Percentiles rank a stretch among this genome's conserved stretches.
phyloP scores from a whole-genome alignment of 192 early-diverging fungal genomes.

The Coemansia sp. region DNA sequence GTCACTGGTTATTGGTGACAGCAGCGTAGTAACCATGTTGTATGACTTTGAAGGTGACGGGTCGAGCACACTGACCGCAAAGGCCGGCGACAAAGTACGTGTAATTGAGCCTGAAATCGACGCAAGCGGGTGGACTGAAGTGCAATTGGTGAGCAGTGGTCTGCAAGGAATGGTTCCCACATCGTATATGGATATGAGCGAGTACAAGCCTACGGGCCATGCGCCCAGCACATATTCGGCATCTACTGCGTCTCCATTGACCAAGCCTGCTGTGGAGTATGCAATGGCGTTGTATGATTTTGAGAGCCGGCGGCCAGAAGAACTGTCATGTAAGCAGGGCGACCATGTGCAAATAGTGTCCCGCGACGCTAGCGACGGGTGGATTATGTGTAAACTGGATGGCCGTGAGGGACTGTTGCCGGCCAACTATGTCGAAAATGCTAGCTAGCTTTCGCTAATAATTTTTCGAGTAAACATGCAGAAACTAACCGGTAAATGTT shows the following conservation, averaged over 20 bases:
- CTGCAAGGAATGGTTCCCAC: conserved; percentile 45
- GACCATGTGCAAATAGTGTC: conserved; percentile 36
- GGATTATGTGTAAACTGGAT: conserved; percentile 26
- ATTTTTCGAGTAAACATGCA: too few species aligned
- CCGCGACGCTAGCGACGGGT: conserved; percentile 30
- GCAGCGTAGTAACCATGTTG: conserved; percentile 12
- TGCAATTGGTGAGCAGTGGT: conserved; percentile 9
- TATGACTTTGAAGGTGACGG: conserved; percentile 49
- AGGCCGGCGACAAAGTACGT: conserved; percentile 28
- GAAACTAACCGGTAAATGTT: too few species aligned
- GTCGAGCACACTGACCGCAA: conserved; percentile 25
- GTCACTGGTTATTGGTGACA: background rate
- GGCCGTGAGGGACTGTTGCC: conserved; percentile 32
- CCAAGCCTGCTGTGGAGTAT: background rate
- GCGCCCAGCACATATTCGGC: background rate
- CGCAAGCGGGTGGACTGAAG: conserved; percentile 39
- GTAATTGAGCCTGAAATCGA: conserved; percentile 30
- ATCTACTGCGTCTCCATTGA: background rate
- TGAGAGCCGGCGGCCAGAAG: conserved; percentile 20
- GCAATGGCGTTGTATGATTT: conserved; percentile 44
- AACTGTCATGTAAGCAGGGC: conserved; percentile 33
- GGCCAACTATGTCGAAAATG: conserved; percentile 21
- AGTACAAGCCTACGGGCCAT: background rate
- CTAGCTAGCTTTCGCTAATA: too few species aligned
- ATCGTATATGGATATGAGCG: conserved; percentile 33